Evolutionary conservation across 306 rosid genomes (phyloP).

Genomic region (Adenanthera pavonina): DNA sequence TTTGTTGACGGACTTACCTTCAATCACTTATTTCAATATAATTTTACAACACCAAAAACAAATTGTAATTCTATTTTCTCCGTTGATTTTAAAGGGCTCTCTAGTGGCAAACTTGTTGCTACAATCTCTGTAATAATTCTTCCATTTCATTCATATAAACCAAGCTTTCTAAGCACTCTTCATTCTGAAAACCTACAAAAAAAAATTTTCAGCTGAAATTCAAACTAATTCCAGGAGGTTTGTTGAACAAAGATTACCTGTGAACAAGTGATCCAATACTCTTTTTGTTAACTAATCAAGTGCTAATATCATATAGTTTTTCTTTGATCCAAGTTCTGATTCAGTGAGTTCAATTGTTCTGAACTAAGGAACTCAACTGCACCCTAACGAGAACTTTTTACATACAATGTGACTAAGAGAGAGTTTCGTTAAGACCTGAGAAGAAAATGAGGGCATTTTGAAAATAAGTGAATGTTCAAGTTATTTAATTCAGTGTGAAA

Average conservation of each 20-base stretch:
- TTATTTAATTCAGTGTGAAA: constrained; percentile 7
- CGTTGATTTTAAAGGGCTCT: too few species aligned
- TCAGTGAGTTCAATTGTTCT: not conserved
- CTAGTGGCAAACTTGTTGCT: too few species aligned
- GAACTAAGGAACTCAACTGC: not conserved
- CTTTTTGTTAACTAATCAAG: not conserved
- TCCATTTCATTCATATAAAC: too few species aligned
- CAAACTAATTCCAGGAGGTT: not conserved
- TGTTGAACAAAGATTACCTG: not conserved
- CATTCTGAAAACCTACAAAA: too few species aligned
- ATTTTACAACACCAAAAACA: too few species aligned
- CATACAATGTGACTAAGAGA: not conserved
- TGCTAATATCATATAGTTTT: not conserved
- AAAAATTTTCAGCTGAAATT: not conserved
- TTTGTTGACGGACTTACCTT: too few species aligned
- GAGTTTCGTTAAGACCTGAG: not conserved
- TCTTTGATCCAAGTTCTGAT: not conserved
- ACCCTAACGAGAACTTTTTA: not conserved
- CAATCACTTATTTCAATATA: too few species aligned
- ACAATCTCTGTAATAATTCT: too few species aligned
- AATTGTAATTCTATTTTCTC: too few species aligned
- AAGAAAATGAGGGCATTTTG: not conserved
- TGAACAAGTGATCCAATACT: not conserved
- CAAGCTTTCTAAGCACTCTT: not conserved
- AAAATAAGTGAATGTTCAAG: constrained; percentile 47